Evolutionary conservation across 306 rosid genomes (phyloP).

Genomic region (Geum urbanum): DNA sequence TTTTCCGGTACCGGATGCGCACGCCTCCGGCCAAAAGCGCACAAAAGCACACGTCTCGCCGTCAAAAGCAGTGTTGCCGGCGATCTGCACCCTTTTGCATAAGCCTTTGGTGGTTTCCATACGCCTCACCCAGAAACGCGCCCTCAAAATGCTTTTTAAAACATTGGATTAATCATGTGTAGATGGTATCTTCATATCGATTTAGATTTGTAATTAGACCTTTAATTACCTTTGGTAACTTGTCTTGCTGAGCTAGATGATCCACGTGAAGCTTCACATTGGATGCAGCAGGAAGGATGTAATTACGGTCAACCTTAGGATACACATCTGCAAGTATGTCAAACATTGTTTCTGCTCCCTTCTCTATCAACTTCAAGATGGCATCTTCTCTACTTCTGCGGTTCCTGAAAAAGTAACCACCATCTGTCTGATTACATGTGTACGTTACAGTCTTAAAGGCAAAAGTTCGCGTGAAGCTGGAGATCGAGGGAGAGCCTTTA

Average conservation of each 20-base stretch:
- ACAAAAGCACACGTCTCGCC: too few species aligned
- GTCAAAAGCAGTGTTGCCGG: too few species aligned
- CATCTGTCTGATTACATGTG: slow-evolving; percentile 8
- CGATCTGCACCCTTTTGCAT: too few species aligned
- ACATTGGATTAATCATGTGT: too few species aligned
- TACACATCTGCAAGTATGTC: slow-evolving; percentile 73
- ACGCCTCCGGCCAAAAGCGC: too few species aligned
- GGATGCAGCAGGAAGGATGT: slow-evolving; percentile 61
- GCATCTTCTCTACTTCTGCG: slow-evolving; percentile 66
- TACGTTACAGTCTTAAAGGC: not conserved
- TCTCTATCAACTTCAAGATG: slow-evolving; percentile 71
- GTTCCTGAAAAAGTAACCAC: slow-evolving; percentile 53
- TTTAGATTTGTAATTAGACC: too few species aligned
- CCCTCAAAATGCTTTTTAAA: too few species aligned
- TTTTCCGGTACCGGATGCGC: too few species aligned
- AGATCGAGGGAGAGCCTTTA: slow-evolving; percentile 7
- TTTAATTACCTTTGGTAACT: slow-evolving; percentile 65
- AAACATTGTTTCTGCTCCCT: slow-evolving; percentile 69
- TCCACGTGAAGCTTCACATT: slow-evolving; percentile 86
- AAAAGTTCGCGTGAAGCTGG: not conserved
- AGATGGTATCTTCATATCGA: too few species aligned
- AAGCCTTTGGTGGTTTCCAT: too few species aligned
- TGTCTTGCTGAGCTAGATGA: slow-evolving; percentile 62
- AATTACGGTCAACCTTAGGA: slow-evolving; percentile 50
- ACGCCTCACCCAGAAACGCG: too few species aligned